These are phyloP conservation scores for Aspergillus awamori DNA, from an alignment of 2,329 filamentous ascomycete species.

Conservation along the genomic window DNA sequence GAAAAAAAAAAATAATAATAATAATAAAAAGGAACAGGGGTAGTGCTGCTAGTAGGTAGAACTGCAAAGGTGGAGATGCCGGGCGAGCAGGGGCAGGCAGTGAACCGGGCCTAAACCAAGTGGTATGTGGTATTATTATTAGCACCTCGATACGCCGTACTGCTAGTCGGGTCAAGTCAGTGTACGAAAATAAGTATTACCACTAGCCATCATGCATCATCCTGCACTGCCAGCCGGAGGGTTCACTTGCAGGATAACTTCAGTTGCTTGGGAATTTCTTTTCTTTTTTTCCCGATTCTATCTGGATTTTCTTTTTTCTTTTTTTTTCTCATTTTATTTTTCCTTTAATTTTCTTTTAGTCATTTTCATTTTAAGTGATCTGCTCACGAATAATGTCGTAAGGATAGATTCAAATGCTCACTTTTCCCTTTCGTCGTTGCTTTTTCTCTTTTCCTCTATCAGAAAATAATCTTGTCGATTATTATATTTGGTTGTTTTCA, in stretches of 20 bases:
- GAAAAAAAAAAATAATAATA: not conserved
- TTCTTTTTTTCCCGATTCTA: not conserved
- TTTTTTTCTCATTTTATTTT: constrained; percentile 12
- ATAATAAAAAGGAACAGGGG: not conserved
- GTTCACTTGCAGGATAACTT: not conserved
- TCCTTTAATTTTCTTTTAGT: constrained; percentile 5
- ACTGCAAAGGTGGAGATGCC: constrained; percentile 11
- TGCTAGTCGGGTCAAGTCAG: no score
- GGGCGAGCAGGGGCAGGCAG: constrained; percentile 24
- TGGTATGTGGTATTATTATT: constrained; percentile 18
- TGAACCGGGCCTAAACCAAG: constrained; percentile 15
- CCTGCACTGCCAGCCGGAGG: constrained; percentile 9
- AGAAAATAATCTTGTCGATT: not conserved
- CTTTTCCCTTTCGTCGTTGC: constrained; percentile 12
- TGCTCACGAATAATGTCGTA: no score
- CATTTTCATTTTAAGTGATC: not conserved
- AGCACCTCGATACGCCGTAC: constrained; percentile 10
- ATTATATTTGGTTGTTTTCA: not conserved
- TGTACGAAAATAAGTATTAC: constrained; percentile 8
- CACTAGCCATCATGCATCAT: constrained; percentile 16
- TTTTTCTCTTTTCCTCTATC: constrained; percentile 10
- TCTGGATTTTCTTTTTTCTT: constrained; percentile 8
- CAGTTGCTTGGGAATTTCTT: not conserved
- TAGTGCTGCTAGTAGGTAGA: not conserved
- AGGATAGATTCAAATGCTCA: no score